These are phyloP conservation scores for Colletotrichum lupini DNA, from an alignment of 2,329 filamentous ascomycete genomes.

Conservation along the genomic window DNA sequence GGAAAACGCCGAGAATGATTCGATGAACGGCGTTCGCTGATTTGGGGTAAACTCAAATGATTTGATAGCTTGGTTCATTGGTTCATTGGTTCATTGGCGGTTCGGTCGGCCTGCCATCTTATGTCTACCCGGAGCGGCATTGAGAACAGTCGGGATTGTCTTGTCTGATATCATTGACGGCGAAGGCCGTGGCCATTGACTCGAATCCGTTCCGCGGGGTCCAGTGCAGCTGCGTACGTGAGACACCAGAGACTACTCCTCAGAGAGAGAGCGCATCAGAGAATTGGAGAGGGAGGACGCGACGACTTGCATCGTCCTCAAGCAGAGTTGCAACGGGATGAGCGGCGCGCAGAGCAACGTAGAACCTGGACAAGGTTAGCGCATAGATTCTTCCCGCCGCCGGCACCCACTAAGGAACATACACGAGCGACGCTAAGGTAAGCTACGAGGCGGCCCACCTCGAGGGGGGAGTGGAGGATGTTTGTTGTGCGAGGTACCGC, in stretches of 20 bases:
- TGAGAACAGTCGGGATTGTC: not conserved
- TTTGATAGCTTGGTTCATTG: not conserved
- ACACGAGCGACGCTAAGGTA: constrained; percentile 12
- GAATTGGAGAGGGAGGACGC: not conserved
- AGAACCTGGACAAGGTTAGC: not conserved
- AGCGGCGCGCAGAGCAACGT: not conserved
- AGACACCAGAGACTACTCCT: not conserved
- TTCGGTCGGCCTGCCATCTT: not conserved
- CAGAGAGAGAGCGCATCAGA: not conserved
- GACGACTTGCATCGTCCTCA: constrained; percentile 1
- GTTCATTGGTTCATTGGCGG: not conserved
- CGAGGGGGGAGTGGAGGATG: not conserved
- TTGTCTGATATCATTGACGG: constrained; percentile 20
- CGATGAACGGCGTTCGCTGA: constrained; percentile 1
- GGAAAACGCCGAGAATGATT: not conserved
- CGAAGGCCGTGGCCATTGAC: not conserved
- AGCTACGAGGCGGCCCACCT: not conserved
- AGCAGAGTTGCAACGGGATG: not conserved
- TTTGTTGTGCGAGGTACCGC: not conserved
- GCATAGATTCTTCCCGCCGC: constrained; percentile 11
- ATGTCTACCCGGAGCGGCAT: not conserved
- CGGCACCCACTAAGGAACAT: constrained; percentile 25
- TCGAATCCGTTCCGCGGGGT: not conserved
- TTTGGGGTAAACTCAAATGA: not conserved
- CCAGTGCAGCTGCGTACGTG: not conserved